Evolutionary conservation across 495 filamentous ascomycete genomes (phyloP).

Genomic region (Aspergillus conjunctus): DNA sequence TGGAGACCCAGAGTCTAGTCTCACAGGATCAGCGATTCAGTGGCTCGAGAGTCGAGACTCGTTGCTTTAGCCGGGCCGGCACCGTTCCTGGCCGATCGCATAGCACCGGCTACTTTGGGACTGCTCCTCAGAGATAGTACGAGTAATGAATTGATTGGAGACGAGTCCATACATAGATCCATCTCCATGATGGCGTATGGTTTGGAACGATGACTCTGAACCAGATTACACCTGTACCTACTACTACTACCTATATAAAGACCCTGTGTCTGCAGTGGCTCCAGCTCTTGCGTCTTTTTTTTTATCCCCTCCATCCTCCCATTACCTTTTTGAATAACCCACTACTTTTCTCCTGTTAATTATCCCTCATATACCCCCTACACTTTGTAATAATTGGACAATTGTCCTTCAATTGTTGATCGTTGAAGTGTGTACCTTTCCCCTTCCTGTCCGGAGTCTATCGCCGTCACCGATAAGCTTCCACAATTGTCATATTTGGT

Average conservation of each 20-base stretch:
- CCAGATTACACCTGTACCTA: background rate
- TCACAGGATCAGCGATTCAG: slow-evolving; percentile 15
- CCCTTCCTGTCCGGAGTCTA: slow-evolving; percentile 1
- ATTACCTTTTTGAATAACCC: background rate
- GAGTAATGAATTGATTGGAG: background rate
- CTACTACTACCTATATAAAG: slow-evolving; percentile 7
- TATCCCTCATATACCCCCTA: background rate
- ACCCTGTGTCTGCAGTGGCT: slow-evolving; percentile 3
- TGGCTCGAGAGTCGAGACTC: slow-evolving; percentile 19
- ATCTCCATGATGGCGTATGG: background rate
- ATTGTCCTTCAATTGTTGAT: background rate
- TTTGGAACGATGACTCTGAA: slow-evolving; percentile 13
- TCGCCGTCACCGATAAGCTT: slow-evolving; percentile 20
- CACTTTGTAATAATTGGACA: background rate
- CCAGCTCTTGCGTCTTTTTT: background rate
- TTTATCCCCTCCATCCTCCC: background rate
- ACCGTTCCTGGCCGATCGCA: slow-evolving; percentile 34
- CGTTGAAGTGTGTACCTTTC: background rate
- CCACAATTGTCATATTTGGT: slow-evolving; percentile 18
- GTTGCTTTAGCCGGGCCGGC: slow-evolving; percentile 26
- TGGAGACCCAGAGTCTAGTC: slow-evolving; percentile 8
- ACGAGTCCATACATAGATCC: background rate
- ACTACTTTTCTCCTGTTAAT: background rate
- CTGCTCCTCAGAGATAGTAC: background rate
- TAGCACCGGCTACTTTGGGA: slow-evolving; percentile 26